These are phyloP conservation scores for Incumbomyces delicatus DNA, from an alignment of 2,329 filamentous ascomycete species.

Conservation along the genomic window DNA sequence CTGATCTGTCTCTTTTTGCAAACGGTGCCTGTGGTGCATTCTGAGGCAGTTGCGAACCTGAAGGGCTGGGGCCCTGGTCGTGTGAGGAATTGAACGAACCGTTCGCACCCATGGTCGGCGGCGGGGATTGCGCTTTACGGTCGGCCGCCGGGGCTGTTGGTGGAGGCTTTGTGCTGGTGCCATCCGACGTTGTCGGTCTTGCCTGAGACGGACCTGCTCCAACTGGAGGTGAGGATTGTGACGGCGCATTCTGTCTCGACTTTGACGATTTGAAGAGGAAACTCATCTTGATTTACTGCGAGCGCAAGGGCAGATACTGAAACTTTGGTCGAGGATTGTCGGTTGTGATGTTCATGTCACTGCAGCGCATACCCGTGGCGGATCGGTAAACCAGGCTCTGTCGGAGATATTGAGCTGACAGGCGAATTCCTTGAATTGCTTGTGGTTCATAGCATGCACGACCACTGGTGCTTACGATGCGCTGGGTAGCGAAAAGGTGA, in stretches of 20 bases:
- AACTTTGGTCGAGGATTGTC: no score
- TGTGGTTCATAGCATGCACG: no score
- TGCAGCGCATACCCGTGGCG: no score
- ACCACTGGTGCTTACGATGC: no score
- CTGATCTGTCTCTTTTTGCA: conserved; percentile 44
- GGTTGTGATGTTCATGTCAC: no score
- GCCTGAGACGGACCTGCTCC: conserved; percentile 40
- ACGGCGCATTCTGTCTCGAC: conserved; percentile 52
- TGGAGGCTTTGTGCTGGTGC: conserved; percentile 32
- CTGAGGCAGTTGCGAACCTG: neutral
- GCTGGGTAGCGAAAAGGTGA: no score
- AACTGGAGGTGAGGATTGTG: conserved; percentile 28
- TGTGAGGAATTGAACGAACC: neutral
- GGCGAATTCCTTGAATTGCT: no score
- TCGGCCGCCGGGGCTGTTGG: conserved; percentile 21
- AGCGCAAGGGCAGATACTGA: no score
- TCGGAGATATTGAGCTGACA: no score
- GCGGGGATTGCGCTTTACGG: conserved; percentile 46
- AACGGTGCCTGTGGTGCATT: conserved; percentile 12
- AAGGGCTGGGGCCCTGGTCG: neutral
- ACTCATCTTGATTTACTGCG: no score
- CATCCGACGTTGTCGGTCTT: conserved; percentile 48
- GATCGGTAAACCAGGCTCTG: no score
- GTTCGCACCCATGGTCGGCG: conserved; percentile 63
- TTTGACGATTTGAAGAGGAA: conserved; percentile 71